Evolutionary conservation across 2,329 filamentous ascomycete genomes (phyloP), one percentile per base, ranked within the genome.

Genomic region (Madurella fahalii): DNA sequence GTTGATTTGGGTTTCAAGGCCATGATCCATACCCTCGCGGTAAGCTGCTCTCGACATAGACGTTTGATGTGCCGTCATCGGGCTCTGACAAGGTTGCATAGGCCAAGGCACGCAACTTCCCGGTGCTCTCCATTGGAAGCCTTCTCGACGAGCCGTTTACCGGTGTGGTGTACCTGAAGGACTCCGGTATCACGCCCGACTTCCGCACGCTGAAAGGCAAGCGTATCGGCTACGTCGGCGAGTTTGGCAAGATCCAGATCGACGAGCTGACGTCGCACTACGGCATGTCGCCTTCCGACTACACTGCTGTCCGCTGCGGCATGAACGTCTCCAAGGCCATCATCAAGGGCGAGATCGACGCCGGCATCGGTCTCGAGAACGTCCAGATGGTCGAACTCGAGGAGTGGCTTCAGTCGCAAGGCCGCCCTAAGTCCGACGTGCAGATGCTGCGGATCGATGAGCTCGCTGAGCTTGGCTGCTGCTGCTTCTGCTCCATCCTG

Each of bases 161-260:
- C 0, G 87, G 87, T 15, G 84, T 90, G 49, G 83, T 90, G 47
- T 90, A 90, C 69, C 80, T 90, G 66, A 89, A 88, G 68, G 77
- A 79, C 46, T 86, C 83, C 45, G 87, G 87, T 53, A 90, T 90
- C 71, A 90, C 85, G 31, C 72, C 82, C 45, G 86, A 90, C 74
- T 90, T 91, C 74, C 80, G 77, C 67, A 85, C 85, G 40, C 80
- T 91, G 63, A 86, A 85, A 71, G 87, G 86, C 62, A 90, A 89
- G 74, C 82, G 80, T 20, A 90, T 90, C 67, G 87, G 87, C 67
- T 90, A 90, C 62, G 87, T 90, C 53, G 87, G 87, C 64, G 87
- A 90, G 68, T 90, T 90, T 60, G 87, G 87, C 71, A 91, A 86
- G 80, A 90, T 90, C 68, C 87, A 90, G 73, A 90, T 91, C 62